Conservation (phyloP, 1,284 basidiomycete genomes). For the Ustilago vetiveriae region DNA sequence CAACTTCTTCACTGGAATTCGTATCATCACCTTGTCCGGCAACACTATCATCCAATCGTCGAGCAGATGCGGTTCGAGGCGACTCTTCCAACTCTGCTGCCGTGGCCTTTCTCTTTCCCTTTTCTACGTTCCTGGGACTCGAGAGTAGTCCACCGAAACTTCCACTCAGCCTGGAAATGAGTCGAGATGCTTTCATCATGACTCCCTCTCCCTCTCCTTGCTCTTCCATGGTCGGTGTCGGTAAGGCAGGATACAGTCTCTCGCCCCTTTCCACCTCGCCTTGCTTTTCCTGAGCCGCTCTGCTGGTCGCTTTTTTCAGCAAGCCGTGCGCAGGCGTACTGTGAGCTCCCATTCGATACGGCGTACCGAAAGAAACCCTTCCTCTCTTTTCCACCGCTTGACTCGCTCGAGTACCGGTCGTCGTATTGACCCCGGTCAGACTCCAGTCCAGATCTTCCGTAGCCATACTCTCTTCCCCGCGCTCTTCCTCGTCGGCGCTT, state of each 20-base stretch:
- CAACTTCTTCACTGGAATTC: background rate
- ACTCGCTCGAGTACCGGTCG: background rate
- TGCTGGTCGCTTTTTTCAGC: slow-evolving; percentile 15
- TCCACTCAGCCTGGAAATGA: slow-evolving; percentile 43
- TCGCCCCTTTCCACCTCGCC: background rate
- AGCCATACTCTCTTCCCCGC: slow-evolving; percentile 9
- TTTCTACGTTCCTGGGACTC: background rate
- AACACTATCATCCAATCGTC: slow-evolving; percentile 9
- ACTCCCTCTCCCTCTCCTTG: slow-evolving; percentile 6
- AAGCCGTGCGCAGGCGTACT: slow-evolving; percentile 34
- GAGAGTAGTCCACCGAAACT: slow-evolving; percentile 24
- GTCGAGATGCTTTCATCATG: slow-evolving; percentile 11
- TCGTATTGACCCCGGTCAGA: slow-evolving; percentile 11
- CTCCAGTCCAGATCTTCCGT: slow-evolving; percentile 45
- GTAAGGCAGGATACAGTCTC: slow-evolving; percentile 25
- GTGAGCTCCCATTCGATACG: slow-evolving; percentile 39
- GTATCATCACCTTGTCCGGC: background rate
- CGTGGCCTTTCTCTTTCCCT: slow-evolving; percentile 25
- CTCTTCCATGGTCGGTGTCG: background rate
- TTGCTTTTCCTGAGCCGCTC: slow-evolving; percentile 6
- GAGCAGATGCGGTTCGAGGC: background rate
- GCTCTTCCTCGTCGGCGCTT: too few species aligned
- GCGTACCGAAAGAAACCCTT: slow-evolving; percentile 44
- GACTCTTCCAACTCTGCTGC: slow-evolving; percentile 9
- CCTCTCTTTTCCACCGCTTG: background rate